Evolutionary conservation across 805 yeast genomes (phyloP).

Genomic region (Wickerhamiella spandovensis): DNA sequence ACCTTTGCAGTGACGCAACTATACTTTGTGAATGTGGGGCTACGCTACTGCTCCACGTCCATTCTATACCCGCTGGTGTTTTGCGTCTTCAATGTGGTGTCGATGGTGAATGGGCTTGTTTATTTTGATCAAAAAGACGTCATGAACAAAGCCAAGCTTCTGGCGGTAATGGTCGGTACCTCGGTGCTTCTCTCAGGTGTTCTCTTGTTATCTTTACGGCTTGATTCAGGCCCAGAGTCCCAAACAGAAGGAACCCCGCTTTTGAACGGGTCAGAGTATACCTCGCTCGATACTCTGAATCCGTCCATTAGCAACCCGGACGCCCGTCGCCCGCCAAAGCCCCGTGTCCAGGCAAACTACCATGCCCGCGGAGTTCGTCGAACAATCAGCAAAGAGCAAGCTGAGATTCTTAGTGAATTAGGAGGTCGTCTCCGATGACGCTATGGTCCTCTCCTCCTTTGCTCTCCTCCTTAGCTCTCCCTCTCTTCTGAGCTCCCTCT

Average conservation of each 20-base stretch:
- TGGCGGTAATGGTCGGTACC: slow-evolving; percentile 38
- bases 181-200: slow-evolving; percentile 42
- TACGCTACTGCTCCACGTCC: slow-evolving; percentile 57
- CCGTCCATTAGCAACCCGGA: slow-evolving; percentile 17
- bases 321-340: slow-evolving; percentile 7
- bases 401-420: slow-evolving; percentile 35
- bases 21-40: slow-evolving; percentile 59
- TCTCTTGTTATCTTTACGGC: slow-evolving; percentile 46
- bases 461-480: too few species aligned
- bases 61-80: slow-evolving; percentile 75
- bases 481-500: too few species aligned
- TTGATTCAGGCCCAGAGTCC: slow-evolving; percentile 4
- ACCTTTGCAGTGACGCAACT: slow-evolving; percentile 56
- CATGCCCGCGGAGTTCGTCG: slow-evolving; percentile 12
- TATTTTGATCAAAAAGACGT: slow-evolving; percentile 39
- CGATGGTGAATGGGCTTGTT: slow-evolving; percentile 52
- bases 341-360: slow-evolving; percentile 9
- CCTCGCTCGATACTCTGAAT: slow-evolving; percentile 20
- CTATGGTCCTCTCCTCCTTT: too few species aligned
- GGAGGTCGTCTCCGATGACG: slow-evolving; percentile 13
- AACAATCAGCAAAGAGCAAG: slow-evolving; percentile 40
- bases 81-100: slow-evolving; percentile 63
- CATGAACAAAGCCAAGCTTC: slow-evolving; percentile 24
- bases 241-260: slow-evolving; percentile 5
- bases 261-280: slow-evolving; percentile 13